These are phyloP conservation scores for Tulasnella sp. DNA, from an alignment of 768 basidiomycete species.

Conservation along the genomic window DNA sequence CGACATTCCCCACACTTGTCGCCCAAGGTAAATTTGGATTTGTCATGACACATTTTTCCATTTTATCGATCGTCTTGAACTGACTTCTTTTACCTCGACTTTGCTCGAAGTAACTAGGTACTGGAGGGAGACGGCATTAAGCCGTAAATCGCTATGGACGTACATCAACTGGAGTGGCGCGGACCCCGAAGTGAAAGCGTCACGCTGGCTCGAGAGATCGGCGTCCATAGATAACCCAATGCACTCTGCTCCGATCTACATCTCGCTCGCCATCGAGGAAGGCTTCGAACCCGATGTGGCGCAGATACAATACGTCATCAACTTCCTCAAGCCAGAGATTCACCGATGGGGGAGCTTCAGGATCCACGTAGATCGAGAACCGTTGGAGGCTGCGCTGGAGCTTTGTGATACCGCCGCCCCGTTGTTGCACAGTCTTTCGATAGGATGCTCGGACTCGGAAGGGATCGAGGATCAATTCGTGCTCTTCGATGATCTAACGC, in stretches of 20 bases:
- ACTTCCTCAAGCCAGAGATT: neutral
- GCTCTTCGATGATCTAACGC: slow-evolving; percentile 7
- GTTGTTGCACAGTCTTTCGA: neutral
- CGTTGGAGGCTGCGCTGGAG: neutral
- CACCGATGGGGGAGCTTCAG: slow-evolving; percentile 6
- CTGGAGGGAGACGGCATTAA: slow-evolving; percentile 9
- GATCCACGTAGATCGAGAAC: slow-evolving; percentile 1
- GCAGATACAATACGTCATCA: neutral
- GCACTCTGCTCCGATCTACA: slow-evolving; percentile 1
- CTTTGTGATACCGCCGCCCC: neutral
- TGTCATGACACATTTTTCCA: too few relatives aligned
- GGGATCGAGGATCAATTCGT: neutral
- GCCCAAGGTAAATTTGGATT: slow-evolving; percentile 9
- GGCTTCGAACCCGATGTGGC: slow-evolving; percentile 8
- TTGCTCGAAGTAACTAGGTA: neutral
- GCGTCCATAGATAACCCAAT: neutral
- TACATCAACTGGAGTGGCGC: slow-evolving; percentile 2
- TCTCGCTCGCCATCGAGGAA: neutral
- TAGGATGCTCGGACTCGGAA: slow-evolving; percentile 4
- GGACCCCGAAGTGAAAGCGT: neutral
- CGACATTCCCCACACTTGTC: slow-evolving; percentile 7
- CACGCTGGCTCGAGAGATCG: neutral
- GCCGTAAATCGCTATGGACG: neutral
- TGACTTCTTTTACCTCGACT: neutral
- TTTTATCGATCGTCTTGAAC: neutral